phyloP scores from a whole-genome alignment of 805 yeast species.

The Phaffomyces opuntiae region DNA sequence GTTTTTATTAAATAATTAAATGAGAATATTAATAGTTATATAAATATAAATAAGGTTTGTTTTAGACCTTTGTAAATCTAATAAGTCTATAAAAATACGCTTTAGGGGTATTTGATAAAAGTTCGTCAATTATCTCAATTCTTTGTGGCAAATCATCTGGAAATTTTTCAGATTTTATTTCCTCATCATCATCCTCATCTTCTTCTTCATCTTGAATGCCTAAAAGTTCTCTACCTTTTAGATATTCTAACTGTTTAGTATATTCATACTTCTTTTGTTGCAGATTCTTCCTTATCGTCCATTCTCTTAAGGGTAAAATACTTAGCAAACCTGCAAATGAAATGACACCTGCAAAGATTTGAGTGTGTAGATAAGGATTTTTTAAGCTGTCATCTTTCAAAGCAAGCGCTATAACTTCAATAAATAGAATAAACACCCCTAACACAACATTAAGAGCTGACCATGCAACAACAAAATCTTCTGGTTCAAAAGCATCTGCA shows the following conservation, averaged over 20 bases:
- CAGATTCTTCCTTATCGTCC: conserved; percentile 27
- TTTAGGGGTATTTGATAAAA: conserved; percentile 1
- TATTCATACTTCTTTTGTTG: not conserved
- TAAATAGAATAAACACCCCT: conserved; percentile 33
- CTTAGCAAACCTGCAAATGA: conserved; percentile 35
- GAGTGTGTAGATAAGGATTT: conserved; percentile 49
- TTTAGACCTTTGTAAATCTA: conserved; percentile 12
- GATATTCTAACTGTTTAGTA: not conserved
- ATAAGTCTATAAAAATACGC: conserved; percentile 11
- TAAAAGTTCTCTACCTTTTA: not conserved
- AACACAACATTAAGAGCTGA: conserved; percentile 27
- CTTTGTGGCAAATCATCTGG: not conserved
- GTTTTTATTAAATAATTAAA: no score
- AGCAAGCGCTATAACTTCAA: conserved; percentile 51
- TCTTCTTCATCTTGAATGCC: not conserved
- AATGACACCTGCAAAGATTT: conserved; percentile 49
- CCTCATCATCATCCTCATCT: not conserved
- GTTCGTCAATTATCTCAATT: not conserved
- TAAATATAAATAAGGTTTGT: not conserved
- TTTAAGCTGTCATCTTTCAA: conserved; percentile 25
- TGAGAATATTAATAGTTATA: no score
- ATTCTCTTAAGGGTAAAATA: conserved; percentile 42
- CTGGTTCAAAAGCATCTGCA: conserved; percentile 33
- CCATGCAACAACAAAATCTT: conserved; percentile 35
- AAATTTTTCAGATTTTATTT: not conserved